Conservation (phyloP, 768 basidiomycete genomes). For the Tylopilus plumbeoviolaceoides region DNA sequence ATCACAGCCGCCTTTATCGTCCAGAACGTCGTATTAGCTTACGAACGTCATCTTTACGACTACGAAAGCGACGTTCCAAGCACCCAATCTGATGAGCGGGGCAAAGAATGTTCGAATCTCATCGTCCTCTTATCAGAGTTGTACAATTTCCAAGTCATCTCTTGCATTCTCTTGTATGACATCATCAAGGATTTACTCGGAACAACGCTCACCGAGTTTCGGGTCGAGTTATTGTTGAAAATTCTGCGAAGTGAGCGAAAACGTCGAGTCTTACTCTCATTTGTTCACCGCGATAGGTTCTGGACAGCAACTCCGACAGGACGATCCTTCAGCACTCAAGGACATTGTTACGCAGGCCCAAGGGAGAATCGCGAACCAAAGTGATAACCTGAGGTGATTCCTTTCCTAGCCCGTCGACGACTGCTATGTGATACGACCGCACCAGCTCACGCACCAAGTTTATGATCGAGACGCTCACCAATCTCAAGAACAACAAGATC, state of each 20-base stretch:
- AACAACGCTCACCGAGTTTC: conserved; percentile 64
- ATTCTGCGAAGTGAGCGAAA: conserved; percentile 65
- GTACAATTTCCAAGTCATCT: conserved; percentile 95
- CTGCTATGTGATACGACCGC: background rate
- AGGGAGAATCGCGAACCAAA: conserved; percentile 53
- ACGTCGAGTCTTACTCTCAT: background rate
- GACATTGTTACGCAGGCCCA: conserved; percentile 87
- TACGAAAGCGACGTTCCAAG: conserved; percentile 18
- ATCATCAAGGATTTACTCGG: conserved; percentile 73
- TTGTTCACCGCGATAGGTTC: conserved; percentile 54
- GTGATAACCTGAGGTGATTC: conserved; percentile 47
- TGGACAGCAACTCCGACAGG: conserved; percentile 86
- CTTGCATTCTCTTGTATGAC: conserved; percentile 86
- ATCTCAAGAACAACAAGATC: conserved; percentile 88
- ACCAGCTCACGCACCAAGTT: conserved; percentile 84
- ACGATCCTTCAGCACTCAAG: conserved; percentile 89
- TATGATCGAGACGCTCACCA: conserved; percentile 91
- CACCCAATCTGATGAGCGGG: conserved; percentile 37
- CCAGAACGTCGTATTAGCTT: conserved; percentile 63
- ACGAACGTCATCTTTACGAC: conserved; percentile 54
- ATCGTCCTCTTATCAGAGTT: conserved; percentile 85
- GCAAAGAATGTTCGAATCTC: conserved; percentile 89
- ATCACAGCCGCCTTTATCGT: conserved; percentile 75
- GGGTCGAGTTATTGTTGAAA: conserved; percentile 84
- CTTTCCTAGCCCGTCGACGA: background rate